Conservation (phyloP, 2,329 filamentous ascomycete genomes). For the Alternaria consortialis region DNA sequence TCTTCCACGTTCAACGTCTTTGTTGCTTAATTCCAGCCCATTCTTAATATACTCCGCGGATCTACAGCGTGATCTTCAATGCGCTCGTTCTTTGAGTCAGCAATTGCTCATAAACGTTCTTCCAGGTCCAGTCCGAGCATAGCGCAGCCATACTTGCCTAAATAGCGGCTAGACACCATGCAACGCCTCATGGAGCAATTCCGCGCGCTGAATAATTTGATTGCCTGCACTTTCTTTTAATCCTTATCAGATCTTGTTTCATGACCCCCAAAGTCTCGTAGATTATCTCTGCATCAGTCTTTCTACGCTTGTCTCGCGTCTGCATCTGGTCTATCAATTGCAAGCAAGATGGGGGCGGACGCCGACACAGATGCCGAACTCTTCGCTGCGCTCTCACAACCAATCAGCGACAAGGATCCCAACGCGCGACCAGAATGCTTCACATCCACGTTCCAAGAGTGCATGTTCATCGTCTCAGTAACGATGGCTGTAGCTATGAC, state of each 20-base stretch:
- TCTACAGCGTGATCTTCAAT: neutral
- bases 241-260: conserved; percentile 1
- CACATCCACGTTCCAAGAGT: conserved; percentile 68
- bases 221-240: neutral
- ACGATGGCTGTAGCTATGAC: conserved; percentile 73
- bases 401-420: conserved; percentile 39
- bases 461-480: conserved; percentile 70
- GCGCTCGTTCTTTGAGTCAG: neutral
- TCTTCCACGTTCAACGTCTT: neutral
- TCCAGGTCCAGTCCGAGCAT: neutral
- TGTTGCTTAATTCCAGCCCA: neutral
- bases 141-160: conserved; percentile 4
- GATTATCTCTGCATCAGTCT: neutral
- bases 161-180: neutral
- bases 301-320: neutral
- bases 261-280: neutral
- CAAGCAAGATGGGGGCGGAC: conserved; percentile 23
- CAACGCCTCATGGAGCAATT: conserved; percentile 20
- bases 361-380: conserved; percentile 22
- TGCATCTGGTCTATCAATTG: neutral
- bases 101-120: neutral
- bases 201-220: conserved; percentile 32
- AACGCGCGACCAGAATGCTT: conserved; percentile 66
- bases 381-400: conserved; percentile 21
- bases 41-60: neutral